Conservation (phyloP, 192 early-diverging fungal species). For the Chytriomyces confervae region DNA sequence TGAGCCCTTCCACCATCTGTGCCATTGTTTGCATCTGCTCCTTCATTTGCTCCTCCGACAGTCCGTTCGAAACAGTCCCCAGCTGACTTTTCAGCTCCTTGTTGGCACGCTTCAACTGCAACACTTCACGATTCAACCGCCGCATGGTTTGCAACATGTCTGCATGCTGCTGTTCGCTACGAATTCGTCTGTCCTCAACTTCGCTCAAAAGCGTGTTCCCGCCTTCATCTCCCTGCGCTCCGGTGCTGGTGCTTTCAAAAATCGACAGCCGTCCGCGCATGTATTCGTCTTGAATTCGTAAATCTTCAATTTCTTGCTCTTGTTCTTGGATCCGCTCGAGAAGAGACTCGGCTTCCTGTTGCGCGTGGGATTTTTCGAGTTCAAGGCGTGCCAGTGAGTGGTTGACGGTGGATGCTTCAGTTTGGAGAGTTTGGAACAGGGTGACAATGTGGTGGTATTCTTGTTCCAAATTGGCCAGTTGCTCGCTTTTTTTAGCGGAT, state of each 20-base stretch:
- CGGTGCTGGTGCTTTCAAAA: conserved; percentile 6
- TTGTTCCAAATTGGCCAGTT: background rate
- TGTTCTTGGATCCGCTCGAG: conserved; percentile 8
- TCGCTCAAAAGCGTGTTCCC: conserved; percentile 35
- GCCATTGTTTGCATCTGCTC: conserved; percentile 6
- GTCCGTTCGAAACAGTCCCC: background rate
- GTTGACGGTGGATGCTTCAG: background rate
- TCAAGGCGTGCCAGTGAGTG: background rate
- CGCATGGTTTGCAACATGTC: conserved; percentile 11
- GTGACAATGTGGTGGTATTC: conserved; percentile 13
- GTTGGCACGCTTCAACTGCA: conserved; percentile 14
- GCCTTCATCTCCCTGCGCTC: background rate
- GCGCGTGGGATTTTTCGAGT: background rate
- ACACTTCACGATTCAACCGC: conserved; percentile 6
- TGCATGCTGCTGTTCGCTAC: conserved; percentile 9
- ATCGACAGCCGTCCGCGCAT: conserved; percentile 10
- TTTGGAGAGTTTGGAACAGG: background rate
- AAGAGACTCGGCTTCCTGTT: background rate
- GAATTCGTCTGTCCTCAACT: conserved; percentile 28
- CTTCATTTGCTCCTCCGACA: conserved; percentile 26
- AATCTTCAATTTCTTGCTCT: conserved; percentile 31
- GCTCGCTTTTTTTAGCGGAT: conserved; percentile 1
- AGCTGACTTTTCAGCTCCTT: conserved; percentile 28
- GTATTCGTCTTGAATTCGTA: conserved; percentile 28
- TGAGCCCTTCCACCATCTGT: conserved; percentile 2